Base-by-base conservation (phyloP, 2,329 filamentous ascomycete genomes). In the Colletotrichum navitas region DNA sequence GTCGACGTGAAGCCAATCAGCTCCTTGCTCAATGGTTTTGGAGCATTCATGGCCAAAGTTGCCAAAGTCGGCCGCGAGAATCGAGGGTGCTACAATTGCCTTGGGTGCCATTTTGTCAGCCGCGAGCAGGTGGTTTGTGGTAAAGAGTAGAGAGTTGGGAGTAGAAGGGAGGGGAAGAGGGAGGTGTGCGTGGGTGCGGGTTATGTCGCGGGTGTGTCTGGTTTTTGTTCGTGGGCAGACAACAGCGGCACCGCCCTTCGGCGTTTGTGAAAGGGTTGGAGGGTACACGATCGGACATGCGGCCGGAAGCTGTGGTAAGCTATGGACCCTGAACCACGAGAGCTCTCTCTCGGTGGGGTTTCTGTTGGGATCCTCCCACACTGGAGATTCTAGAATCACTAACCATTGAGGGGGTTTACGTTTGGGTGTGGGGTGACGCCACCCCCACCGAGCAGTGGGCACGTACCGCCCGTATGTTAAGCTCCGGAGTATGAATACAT, bases 31-130 rank as follows among this genome's bases (percentile, higher is more conserved):
- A 78, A 99, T 98, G 71, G 95, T 97, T 77, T 90, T 89, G 63
- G 90, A 90, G 85, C 96, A 99, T 81, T 94, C 95, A 78, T 90
- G 89, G 77, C 95, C 95, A 69, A 99, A 89, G 75, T 92, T 88
- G 79, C 91, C 95, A 84, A 99, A 99, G 87, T 99, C 95, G 75
- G 95, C 95, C 78, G 95, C 97, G 73, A 99, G 91, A 77, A 99
- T 98, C n/a, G 95, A 98, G 39, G 96, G 96, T 21, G 95, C 95
- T 78, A 99, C 97, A 81, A 99, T 98, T 59, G 96, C 93, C 74
- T 92, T 90, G 32, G 95, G 96, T 68, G 94, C 87, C 95, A 98
- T 98, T 74, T 56, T 72, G 52, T 45, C 34, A 47, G n/a, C 32
- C 45, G 36, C 34, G 45, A 41, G 47, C 51, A 63, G 24, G 39